Percentiles rank a stretch among this genome's conserved stretches.
phyloP scores from a whole-genome alignment of 2,329 filamentous ascomycete species.

The Sclerotinia minor region DNA sequence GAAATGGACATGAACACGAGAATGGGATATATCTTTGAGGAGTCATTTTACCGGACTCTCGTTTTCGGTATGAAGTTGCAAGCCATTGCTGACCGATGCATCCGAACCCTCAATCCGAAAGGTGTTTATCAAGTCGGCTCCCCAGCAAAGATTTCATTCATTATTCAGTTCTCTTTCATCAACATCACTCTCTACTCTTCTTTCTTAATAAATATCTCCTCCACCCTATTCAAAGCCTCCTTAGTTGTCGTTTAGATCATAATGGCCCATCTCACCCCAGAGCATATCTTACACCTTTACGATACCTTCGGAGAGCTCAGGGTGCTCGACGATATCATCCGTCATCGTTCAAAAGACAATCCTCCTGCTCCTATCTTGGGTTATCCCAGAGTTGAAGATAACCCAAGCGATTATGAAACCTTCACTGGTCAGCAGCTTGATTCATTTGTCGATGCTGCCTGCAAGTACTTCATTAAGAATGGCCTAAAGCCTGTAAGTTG shows the following conservation, averaged over 20 bases:
- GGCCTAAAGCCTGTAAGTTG: slow-evolving; percentile 24
- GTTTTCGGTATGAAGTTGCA: slow-evolving; percentile 14
- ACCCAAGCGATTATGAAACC: slow-evolving; percentile 32
- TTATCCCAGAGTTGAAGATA: slow-evolving; percentile 30
- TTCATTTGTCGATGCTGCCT: slow-evolving; percentile 32
- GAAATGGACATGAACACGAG: not conserved
- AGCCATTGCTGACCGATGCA: slow-evolving; percentile 7
- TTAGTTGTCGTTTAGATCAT: slow-evolving; percentile 17
- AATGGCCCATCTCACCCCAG: slow-evolving; percentile 27
- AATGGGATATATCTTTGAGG: not conserved
- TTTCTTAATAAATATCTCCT: slow-evolving; percentile 2
- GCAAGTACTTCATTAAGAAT: slow-evolving; percentile 25
- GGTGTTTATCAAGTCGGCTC: slow-evolving; percentile 20
- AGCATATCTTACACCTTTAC: slow-evolving; percentile 25
- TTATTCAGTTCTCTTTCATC: slow-evolving; percentile 18
- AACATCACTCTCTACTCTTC: not conserved
- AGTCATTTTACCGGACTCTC: slow-evolving; percentile 9
- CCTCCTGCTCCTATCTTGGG: slow-evolving; percentile 30
- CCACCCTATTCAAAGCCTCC: slow-evolving; percentile 6
- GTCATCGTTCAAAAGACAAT: slow-evolving; percentile 28
- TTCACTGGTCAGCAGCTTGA: slow-evolving; percentile 32
- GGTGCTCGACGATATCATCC: slow-evolving; percentile 32
- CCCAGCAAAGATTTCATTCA: not conserved
- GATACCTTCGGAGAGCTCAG: slow-evolving; percentile 27
- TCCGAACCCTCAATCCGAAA: slow-evolving; percentile 1